These are phyloP conservation scores for Keithomyces neogunnii DNA, from an alignment of 2,329 filamentous ascomycete genomes.

Conservation along the genomic window DNA sequence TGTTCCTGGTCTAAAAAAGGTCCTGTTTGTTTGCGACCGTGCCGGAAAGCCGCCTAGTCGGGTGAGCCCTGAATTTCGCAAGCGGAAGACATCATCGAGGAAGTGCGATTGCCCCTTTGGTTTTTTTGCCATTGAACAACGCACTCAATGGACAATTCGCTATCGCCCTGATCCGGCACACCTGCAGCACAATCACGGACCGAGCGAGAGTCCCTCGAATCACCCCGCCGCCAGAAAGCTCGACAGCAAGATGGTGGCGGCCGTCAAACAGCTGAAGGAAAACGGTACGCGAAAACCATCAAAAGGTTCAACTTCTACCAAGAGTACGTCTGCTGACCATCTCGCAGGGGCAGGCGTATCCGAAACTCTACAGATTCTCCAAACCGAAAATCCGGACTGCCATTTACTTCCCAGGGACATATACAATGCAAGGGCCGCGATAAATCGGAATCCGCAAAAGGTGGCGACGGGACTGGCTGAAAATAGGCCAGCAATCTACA, in stretches of 20 bases:
- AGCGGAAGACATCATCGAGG: conserved; percentile 58
- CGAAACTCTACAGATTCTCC: conserved; percentile 58
- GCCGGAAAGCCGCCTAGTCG: conserved; percentile 54
- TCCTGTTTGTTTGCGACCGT: conserved; percentile 58
- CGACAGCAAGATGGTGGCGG: conserved; percentile 59
- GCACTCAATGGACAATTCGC: conserved; percentile 58
- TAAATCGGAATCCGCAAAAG: conserved; percentile 56
- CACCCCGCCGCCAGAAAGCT: conserved; percentile 58
- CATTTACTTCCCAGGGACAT: conserved; percentile 57
- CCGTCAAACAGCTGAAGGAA: conserved; percentile 58
- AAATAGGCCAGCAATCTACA: conserved; percentile 55
- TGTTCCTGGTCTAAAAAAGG: conserved; percentile 58
- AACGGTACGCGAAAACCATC: conserved; percentile 40
- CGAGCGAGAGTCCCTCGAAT: conserved; percentile 57
- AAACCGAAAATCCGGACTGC: conserved; percentile 54
- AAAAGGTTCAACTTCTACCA: conserved; percentile 4
- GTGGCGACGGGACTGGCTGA: conserved; percentile 52
- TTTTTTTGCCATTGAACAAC: conserved; percentile 61
- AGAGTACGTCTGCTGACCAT: conserved; percentile 11
- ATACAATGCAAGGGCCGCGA: conserved; percentile 59
- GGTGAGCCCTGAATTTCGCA: conserved; percentile 55
- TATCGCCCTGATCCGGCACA: conserved; percentile 53
- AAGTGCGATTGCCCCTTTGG: conserved; percentile 62
- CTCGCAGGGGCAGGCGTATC: conserved; percentile 51
- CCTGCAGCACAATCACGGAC: conserved; percentile 55